Percentiles rank a stretch among this genome's conserved stretches.
phyloP scores from a whole-genome alignment of 371 early-diverging fungal genomes.

The Syncephalastrum sp. region DNA sequence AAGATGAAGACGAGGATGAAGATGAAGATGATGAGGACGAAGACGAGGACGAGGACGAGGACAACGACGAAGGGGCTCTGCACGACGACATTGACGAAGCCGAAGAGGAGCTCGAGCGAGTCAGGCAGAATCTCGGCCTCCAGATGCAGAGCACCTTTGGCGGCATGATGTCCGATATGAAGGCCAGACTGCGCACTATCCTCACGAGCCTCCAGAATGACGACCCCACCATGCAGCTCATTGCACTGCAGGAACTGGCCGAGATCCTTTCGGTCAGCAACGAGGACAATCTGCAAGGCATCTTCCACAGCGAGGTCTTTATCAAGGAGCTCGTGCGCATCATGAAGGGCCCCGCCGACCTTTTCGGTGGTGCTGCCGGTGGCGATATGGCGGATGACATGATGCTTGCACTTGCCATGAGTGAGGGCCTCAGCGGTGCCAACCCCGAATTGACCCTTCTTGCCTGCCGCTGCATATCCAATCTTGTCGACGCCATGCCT shows the following conservation, averaged over 20 bases:
- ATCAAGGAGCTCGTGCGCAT: conserved; percentile 57
- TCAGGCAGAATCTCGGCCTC: conserved; percentile 41
- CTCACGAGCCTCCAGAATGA: conserved; percentile 50
- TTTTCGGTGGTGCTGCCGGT: conserved; percentile 6
- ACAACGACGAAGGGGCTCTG: too few relatives aligned
- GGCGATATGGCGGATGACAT: conserved; percentile 41
- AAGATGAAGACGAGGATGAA: conserved; percentile 30
- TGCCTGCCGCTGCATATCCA: conserved; percentile 85
- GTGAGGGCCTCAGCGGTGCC: conserved; percentile 43
- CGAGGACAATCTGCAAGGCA: conserved; percentile 63
- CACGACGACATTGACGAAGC: conserved; percentile 38
- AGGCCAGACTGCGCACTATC: conserved; percentile 47
- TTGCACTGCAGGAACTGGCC: conserved; percentile 67
- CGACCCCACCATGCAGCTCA: conserved; percentile 63
- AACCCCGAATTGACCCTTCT: conserved; percentile 80
- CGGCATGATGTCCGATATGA: conserved; percentile 44
- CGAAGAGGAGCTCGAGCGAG: conserved; percentile 40
- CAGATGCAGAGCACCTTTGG: conserved; percentile 50
- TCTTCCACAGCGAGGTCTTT: conserved; percentile 55
- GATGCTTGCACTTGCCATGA: conserved; percentile 47
- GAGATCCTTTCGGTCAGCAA: conserved; percentile 69
- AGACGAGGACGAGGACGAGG: conserved; percentile 30
- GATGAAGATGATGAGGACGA: conserved; percentile 32
- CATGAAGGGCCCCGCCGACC: conserved; percentile 48
- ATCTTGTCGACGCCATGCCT: conserved; percentile 88